These are phyloP conservation scores for Erodium chrysanthum DNA, from an alignment of 441 rosid genomes.

Conservation along the genomic window DNA sequence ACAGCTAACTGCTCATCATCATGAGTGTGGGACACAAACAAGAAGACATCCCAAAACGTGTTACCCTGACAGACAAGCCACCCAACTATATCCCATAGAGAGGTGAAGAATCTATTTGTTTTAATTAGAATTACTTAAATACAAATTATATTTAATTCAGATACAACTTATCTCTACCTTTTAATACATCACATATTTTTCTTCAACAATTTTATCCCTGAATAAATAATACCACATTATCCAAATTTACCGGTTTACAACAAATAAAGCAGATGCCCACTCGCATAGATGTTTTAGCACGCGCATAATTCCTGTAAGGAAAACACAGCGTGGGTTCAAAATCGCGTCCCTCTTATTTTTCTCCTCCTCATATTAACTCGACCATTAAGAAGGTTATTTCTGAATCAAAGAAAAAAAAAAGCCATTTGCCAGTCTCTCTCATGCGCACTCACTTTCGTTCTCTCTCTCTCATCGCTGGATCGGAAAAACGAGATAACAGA, in stretches of 20 bases:
- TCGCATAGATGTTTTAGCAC: not conserved
- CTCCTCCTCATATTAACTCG: not conserved
- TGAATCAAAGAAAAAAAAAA: not conserved
- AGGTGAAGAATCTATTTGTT: too few species aligned
- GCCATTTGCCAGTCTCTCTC: slow-evolving; percentile 2
- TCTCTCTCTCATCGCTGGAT: slow-evolving; percentile 25
- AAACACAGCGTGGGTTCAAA: not conserved
- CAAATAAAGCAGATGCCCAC: not conserved
- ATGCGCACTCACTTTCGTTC: not conserved
- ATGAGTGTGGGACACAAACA: too few species aligned
- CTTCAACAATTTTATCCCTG: too few species aligned
- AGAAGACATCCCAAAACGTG: too few species aligned
- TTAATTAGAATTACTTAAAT: too few species aligned
- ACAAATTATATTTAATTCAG: too few species aligned
- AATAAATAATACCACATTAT: not conserved
- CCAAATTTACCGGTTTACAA: not conserved
- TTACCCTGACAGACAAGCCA: too few species aligned
- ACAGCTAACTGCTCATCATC: too few species aligned
- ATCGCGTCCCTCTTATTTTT: not conserved
- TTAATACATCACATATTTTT: too few species aligned
- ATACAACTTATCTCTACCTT: too few species aligned
- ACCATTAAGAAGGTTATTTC: not conserved
- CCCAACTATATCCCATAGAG: too few species aligned
- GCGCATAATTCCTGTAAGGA: not conserved
- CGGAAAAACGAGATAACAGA: slow-evolving; percentile 1